These are phyloP conservation scores for Trematosphaeria pertusa DNA, from an alignment of 2,329 filamentous ascomycete species.

Conservation along the genomic window DNA sequence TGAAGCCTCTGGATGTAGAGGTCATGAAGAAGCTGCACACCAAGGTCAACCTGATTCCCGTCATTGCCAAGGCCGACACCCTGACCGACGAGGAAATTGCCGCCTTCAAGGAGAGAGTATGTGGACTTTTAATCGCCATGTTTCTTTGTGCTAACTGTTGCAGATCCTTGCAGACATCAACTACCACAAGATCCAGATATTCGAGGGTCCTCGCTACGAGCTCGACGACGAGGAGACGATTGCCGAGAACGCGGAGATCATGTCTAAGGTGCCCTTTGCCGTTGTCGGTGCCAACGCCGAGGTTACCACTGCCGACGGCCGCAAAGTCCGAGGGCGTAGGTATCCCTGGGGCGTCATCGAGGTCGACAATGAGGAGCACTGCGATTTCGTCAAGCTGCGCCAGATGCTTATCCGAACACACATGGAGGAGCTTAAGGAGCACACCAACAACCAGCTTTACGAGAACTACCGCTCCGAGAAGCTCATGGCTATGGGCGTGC, in stretches of 20 bases:
- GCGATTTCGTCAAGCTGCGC: slow-evolving; percentile 98
- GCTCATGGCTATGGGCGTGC: slow-evolving; percentile 97
- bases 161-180: slow-evolving; percentile 97
- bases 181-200: slow-evolving; percentile 97
- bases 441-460: slow-evolving; percentile 98
- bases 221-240: slow-evolving; percentile 99
- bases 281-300: slow-evolving; percentile 97
- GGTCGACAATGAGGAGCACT: slow-evolving; percentile 99
- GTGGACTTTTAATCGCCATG: slow-evolving; percentile 47
- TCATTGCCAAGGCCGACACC: slow-evolving; percentile 98
- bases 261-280: slow-evolving; percentile 99
- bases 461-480: slow-evolving; percentile 99
- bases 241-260: slow-evolving; percentile 99
- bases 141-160: slow-evolving; percentile 16
- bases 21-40: slow-evolving; percentile 99
- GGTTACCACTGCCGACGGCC: slow-evolving; percentile 87
- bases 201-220: slow-evolving; percentile 97
- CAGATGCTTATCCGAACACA: slow-evolving; percentile 99
- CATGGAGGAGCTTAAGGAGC: slow-evolving; percentile 99
- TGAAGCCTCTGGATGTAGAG: slow-evolving; percentile 98
- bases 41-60: slow-evolving; percentile 99
- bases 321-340: slow-evolving; percentile 92
- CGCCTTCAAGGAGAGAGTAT: slow-evolving; percentile 93
- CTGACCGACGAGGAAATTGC: slow-evolving; percentile 95
- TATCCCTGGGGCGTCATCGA: slow-evolving; percentile 99